Evolutionary conservation across 164 flowering plant genomes (phyloP), one percentile per base, ranked within the genome.

Genomic region (Cinnamomum chago): DNA sequence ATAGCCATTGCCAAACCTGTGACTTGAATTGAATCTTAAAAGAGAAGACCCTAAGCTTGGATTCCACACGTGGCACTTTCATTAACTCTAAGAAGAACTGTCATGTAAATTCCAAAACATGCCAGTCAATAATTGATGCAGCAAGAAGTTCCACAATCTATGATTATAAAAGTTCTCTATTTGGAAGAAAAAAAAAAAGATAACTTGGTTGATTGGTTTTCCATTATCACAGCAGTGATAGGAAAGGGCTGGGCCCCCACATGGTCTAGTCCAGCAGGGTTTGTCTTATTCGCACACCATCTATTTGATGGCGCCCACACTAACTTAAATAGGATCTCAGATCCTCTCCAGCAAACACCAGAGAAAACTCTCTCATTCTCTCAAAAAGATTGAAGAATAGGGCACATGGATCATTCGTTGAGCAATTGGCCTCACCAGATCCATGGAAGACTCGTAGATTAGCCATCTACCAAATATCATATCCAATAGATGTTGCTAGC

Each of bases 51-150:
- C 98, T 88, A 55, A 96, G 90, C 87, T 96, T 96, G 24, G 97
- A 79, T 80, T 94, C 99, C 35, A 89, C 94, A 35, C 98, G 88
- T 58, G 98, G 99, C 52, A 96, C 97, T 85, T 94, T 91, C 97
- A 96, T 91, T 83, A 96, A 80, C 85, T 91, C 99, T 71, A 92
- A 79, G 78, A 96, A 90, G 76, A 91, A 96, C 99, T 96, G 85
- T 70, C 65, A 81, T 30, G 47, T 5, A 67, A 28, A 30, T 67
- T 20, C 33, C 69, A 67, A 67, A 18, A 15, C 22, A 28, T 13
- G 69, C 28, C 47, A 17, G 33, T 30, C 20, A 67, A 18, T 14
- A 30, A 30, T 15, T 30, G 47, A 28, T 3, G 50, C 3, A 67
- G 69, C 28, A 33, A 67, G 15, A 64, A 64, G 25, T 6, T 10